These are phyloP conservation scores for Boletus pseudo-olivaceus DNA, from an alignment of 768 basidiomycete species.

Conservation along the genomic window DNA sequence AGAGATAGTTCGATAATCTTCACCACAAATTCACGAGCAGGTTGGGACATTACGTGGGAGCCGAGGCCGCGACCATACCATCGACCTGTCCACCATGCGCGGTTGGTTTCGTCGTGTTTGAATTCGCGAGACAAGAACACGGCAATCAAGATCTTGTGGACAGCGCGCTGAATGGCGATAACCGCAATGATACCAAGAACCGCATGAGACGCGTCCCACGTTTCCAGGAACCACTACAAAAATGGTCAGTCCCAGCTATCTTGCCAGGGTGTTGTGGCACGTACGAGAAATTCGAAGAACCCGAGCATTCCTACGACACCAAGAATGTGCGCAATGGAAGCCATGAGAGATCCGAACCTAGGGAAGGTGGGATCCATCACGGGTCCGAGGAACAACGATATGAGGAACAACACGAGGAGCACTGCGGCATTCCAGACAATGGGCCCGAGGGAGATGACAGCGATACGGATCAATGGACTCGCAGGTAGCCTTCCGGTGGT, in stretches of 20 bases:
- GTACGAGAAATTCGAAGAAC: slow-evolving; percentile 94
- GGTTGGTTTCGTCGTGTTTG: slow-evolving; percentile 98
- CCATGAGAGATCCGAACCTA: slow-evolving; percentile 90
- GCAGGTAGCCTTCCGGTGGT: slow-evolving; percentile 61
- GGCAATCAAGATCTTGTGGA: slow-evolving; percentile 92
- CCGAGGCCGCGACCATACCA: slow-evolving; percentile 97
- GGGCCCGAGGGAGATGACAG: slow-evolving; percentile 89
- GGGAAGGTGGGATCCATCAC: slow-evolving; percentile 81
- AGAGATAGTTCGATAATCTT: slow-evolving; percentile 96
- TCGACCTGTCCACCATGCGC: slow-evolving; percentile 98
- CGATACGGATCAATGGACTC: slow-evolving; percentile 87
- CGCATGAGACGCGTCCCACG: slow-evolving; percentile 89
- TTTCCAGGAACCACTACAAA: slow-evolving; percentile 86
- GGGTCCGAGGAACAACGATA: slow-evolving; percentile 90
- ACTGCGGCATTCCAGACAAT: slow-evolving; percentile 94
- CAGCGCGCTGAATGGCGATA: slow-evolving; percentile 85
- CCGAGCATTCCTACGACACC: slow-evolving; percentile 84
- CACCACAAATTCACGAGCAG: slow-evolving; percentile 94
- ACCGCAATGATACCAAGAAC: slow-evolving; percentile 91
- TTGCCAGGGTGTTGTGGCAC: slow-evolving; percentile 25
- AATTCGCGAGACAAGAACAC: slow-evolving; percentile 96
- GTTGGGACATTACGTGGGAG: slow-evolving; percentile 91
- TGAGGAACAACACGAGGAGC: slow-evolving; percentile 80
- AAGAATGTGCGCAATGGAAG: slow-evolving; percentile 80
- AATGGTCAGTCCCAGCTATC: slow-evolving; percentile 12